Conservation (phyloP, 345 rosid genomes). For the Gossypium rotundifolium region DNA sequence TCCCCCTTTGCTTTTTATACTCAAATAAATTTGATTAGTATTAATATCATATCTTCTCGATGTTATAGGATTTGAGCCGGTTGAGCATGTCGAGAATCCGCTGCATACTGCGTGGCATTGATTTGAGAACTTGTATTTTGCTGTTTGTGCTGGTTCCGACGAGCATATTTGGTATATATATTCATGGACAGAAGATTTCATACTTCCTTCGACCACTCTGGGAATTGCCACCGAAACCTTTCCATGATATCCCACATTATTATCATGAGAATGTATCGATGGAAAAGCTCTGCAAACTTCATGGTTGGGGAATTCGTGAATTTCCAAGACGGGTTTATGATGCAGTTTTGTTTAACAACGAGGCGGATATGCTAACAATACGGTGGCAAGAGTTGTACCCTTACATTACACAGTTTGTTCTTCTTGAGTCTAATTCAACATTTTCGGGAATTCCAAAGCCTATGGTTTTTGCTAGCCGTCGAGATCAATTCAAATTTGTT, state of each 20-base stretch:
- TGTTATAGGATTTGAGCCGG: conserved; percentile 65
- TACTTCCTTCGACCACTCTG: conserved; percentile 40
- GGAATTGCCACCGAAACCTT: conserved; percentile 39
- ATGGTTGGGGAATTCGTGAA: conserved; percentile 41
- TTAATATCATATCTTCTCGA: not conserved
- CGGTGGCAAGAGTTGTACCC: conserved; percentile 45
- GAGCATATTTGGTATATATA: conserved; percentile 40
- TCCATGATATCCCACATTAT: conserved; percentile 37
- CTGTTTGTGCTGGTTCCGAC: conserved; percentile 65
- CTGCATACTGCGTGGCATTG: conserved; percentile 85
- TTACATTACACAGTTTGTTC: conserved; percentile 35
- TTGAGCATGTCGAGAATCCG: conserved; percentile 82
- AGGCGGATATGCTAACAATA: conserved; percentile 33
- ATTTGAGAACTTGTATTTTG: conserved; percentile 63
- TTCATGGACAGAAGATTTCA: conserved; percentile 45
- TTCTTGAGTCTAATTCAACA: conserved; percentile 42
- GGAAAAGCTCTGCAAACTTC: conserved; percentile 42
- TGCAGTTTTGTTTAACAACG: conserved; percentile 43
- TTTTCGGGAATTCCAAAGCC: conserved; percentile 34
- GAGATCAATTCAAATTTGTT: conserved; percentile 32
- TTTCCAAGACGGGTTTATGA: conserved; percentile 43
- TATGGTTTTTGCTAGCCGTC: conserved; percentile 27
- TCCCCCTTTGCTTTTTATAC: not conserved
- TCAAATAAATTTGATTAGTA: conserved; percentile 7
- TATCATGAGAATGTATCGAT: conserved; percentile 39